Base-by-base conservation (phyloP, 805 yeast species). In the Monosporozyma yasuniensis region DNA sequence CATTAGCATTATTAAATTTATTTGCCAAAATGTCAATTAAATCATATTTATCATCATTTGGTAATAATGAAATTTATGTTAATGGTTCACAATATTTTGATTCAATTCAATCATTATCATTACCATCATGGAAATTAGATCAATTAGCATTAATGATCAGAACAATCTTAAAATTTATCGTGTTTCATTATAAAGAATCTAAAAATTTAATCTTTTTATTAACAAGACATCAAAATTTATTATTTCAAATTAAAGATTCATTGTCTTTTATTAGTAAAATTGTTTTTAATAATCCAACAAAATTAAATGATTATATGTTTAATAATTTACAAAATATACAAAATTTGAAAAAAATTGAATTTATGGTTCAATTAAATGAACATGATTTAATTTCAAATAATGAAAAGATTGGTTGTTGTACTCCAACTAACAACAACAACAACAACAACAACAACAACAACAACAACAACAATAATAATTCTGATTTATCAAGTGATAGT, bases 91-190 rank as follows among this genome's bases (percentile, higher is more conserved):
- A 47, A 18, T 39, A 19, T 21, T 34, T 49, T 9, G 38, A 43
- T 19, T 22, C 37, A 9, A 49, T 54, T 25, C 43, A 49, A 42
- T 25, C 39, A 12, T 42, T 54, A 38, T 47, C 51, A 25, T 56
- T 63, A 12, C 68, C 68, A 2, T 64, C 67, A 10, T 56, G 69
- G 49, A 76, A 83, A 56, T 60, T 79, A 7, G 87, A 83, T 54
- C 60, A 77, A 37, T 60, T 84, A 27, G 82, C 89, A 0, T 61
- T 84, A 11, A 39, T 84, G n/a, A 54, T 83, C 4, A 70, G 85
- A 47, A 68, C 84, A 1, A 61, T 83, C 3, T 72, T 81, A 46
- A 77, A 76, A 22, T 72, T 80, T 3, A 66, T 78, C 2, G 61
- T 76, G n/a, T 72, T 80, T 44, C 60, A 70, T 55, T 81, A 80